Conservation (phyloP, 2,329 filamentous ascomycete genomes). For the Sporothrix inflata region DNA sequence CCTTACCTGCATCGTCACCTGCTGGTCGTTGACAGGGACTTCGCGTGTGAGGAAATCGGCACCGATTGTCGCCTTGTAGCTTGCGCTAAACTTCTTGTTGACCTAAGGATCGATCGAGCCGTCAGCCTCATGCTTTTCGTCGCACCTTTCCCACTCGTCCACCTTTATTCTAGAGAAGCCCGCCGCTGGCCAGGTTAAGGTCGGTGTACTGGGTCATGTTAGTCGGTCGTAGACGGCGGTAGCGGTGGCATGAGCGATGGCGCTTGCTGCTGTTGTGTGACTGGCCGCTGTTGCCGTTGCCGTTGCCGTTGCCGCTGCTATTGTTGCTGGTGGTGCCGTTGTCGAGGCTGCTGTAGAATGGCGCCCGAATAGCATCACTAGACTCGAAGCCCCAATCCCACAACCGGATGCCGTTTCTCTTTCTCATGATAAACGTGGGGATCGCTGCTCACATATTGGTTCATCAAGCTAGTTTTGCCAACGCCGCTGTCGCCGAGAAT, state of each 20-base stretch:
- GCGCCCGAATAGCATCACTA: neutral
- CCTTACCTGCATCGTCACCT: constrained; percentile 86
- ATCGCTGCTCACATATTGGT: constrained; percentile 90
- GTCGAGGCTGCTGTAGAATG: no score
- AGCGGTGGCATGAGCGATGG: no score
- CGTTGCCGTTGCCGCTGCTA: no score
- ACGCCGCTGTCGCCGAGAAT: constrained; percentile 99
- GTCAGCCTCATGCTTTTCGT: constrained; percentile 10
- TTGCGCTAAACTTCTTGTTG: constrained; percentile 99
- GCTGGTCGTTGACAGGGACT: constrained; percentile 92
- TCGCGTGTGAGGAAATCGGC: constrained; percentile 98
- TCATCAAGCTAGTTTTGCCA: constrained; percentile 99
- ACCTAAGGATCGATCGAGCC: constrained; percentile 60
- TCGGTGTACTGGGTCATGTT: no score
- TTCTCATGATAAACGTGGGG: neutral
- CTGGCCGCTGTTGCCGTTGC: no score
- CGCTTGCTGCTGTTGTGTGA: no score
- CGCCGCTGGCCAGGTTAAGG: neutral
- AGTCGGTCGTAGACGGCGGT: no score
- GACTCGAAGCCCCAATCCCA: neutral
- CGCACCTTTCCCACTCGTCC: neutral
- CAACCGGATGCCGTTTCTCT: neutral
- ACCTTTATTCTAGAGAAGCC: neutral
- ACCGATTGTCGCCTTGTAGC: constrained; percentile 99
- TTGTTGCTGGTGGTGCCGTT: no score